Conservation (phyloP, 176 grass and related monocot species). For the Carex cristatella region DNA sequence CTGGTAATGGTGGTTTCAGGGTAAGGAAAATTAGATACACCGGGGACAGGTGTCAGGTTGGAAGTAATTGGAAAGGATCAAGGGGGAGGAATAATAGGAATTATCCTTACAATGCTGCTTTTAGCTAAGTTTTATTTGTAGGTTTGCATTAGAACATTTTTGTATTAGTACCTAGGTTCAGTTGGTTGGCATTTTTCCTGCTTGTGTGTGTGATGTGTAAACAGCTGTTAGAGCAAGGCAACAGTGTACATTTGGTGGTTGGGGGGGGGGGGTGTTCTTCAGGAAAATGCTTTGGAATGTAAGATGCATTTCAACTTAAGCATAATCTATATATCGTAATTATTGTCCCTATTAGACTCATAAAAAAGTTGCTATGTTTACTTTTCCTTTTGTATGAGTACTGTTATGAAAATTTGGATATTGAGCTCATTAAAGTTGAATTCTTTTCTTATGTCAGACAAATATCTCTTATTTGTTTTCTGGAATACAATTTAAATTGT, state of each 20-base stretch:
- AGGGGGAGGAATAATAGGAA: constrained; percentile 12
- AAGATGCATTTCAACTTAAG: not conserved
- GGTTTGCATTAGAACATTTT: not conserved
- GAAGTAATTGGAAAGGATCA: constrained; percentile 8
- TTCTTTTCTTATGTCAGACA: not conserved
- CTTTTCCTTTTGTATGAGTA: not conserved
- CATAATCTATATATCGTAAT: not conserved
- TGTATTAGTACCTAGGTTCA: not conserved
- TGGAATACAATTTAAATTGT: not conserved
- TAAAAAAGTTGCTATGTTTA: not conserved
- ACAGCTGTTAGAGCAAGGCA: not conserved
- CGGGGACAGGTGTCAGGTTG: not conserved
- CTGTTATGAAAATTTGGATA: not conserved
- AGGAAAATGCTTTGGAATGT: not conserved
- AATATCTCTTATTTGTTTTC: not conserved
- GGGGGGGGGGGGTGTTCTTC: not conserved
- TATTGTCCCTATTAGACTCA: not conserved
- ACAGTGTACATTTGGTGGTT: not conserved
- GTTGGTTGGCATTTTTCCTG: not conserved
- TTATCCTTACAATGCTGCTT: constrained; percentile 10
- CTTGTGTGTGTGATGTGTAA: not conserved
- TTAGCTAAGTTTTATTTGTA: not conserved
- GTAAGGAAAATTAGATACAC: constrained; percentile 18
- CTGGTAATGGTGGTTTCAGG: constrained; percentile 1
- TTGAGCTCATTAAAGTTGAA: not conserved